Conservation (phyloP, 1,139 yeast genomes). For the Arxiozyma slooffiae region DNA sequence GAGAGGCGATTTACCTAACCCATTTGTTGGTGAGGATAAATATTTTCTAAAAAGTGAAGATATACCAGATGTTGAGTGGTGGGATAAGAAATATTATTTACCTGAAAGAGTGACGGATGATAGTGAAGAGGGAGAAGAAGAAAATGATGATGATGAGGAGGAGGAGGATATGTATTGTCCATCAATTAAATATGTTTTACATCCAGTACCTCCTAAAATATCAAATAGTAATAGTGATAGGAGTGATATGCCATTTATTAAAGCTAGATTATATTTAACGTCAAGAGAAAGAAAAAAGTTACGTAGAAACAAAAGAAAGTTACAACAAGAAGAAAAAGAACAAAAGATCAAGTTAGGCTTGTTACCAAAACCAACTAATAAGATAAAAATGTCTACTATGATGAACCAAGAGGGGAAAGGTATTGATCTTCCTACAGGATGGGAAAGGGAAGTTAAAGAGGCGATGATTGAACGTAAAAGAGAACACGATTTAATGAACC, state of each 20-base stretch:
- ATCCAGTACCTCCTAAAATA: constrained; percentile 61
- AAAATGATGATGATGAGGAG: constrained; percentile 20
- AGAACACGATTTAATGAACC: constrained; percentile 56
- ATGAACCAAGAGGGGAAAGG: constrained; percentile 76
- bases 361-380: constrained; percentile 84
- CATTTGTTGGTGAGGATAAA: constrained; percentile 17
- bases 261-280: constrained; percentile 52
- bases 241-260: constrained; percentile 30
- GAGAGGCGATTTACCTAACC: constrained; percentile 25
- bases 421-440: constrained; percentile 80
- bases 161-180: constrained; percentile 19
- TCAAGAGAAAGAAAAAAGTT: constrained; percentile 67
- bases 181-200: constrained; percentile 50
- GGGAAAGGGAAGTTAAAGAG: constrained; percentile 59
- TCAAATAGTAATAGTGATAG: constrained; percentile 40
- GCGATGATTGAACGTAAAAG: constrained; percentile 57
- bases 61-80: constrained; percentile 25
- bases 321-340: constrained; percentile 57
- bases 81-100: constrained; percentile 23
- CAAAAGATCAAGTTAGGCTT: constrained; percentile 72
- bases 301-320: constrained; percentile 61
- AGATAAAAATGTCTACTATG: constrained; percentile 70
- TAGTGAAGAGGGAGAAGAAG: constrained; percentile 19
- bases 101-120: constrained; percentile 9
- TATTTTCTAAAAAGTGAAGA: constrained; percentile 10